A percentile compares a stretch with the other conserved stretches of the same genome.
Evolutionary conservation across 2,329 filamentous ascomycete species (phyloP).

Genomic region (Fusarium acutatum): DNA sequence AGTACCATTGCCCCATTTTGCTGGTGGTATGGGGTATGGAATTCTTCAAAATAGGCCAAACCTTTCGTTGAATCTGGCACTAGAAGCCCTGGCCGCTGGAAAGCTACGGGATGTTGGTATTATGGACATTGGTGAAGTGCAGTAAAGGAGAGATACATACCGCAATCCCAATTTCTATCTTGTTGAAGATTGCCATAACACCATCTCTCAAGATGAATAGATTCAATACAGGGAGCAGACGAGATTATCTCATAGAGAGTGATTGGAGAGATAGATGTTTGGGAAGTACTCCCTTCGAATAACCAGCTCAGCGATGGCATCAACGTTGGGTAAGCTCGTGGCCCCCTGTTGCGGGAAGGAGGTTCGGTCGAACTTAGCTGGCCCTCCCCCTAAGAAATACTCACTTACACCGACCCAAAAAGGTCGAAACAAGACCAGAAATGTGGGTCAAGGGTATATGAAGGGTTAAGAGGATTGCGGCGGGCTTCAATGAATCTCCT

Average conservation of each 20-base stretch:
- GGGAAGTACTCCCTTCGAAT: constrained; percentile 11
- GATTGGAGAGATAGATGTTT: neutral
- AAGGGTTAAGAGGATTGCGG: neutral
- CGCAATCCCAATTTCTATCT: neutral
- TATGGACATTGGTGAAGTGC: fast-evolving
- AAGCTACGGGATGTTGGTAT: fast-evolving
- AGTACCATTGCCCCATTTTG: fast-evolving
- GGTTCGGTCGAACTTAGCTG: no score
- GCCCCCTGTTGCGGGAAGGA: fast-evolving
- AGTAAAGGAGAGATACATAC: neutral
- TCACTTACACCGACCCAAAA: fast-evolving
- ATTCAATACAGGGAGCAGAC: constrained; percentile 3
- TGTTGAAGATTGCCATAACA: neutral
- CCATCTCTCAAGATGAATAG: constrained; percentile 23
- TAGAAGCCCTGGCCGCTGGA: fast-evolving
- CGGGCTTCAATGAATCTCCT: fast-evolving
- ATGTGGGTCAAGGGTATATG: neutral
- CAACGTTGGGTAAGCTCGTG: neutral
- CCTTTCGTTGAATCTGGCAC: fast-evolving
- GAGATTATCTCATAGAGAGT: neutral
- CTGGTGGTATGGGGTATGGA: neutral
- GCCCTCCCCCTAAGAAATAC: neutral
- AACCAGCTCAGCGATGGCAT: constrained; percentile 10
- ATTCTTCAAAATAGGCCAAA: neutral
- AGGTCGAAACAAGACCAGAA: fast-evolving